Base-by-base conservation (phyloP, 73 alveolate species). In the Diophrys appendiculata region DNA sequence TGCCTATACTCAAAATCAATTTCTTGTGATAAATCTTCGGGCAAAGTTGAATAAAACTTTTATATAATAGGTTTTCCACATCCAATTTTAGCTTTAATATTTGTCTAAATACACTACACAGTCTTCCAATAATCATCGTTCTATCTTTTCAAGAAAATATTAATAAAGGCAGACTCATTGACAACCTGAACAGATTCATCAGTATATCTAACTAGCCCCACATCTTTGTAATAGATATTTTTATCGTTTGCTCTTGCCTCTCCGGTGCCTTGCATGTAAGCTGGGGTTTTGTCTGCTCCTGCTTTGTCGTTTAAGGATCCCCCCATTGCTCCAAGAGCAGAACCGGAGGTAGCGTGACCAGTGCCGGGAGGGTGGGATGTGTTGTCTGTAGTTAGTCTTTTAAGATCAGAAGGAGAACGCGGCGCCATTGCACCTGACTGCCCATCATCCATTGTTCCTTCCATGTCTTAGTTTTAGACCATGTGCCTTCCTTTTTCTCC, bases 181-280 rank as follows among this genome's bases (percentile, higher is more conserved):
- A 67, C 75, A 3, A 67, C 75, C 29, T 67, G 26, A 29, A 67
- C 75, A 18, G 54, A 26, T 29, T 67, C 88, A 26, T 75, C 81
- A 3, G 30, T 32, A 54, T 82, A 73, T 33, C 91, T 30, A 32
- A 83, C 65, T 29, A 83, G 53, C 0, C 85, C 85, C n/a, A 83
- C 86, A 52, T 83, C 91, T 52, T 83, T 83, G 69, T 75, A 83
- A 86, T 83, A 75, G 31, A 83, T 75, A 25, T 33, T 56, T 60
- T 82, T 82, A 33, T 79, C 88, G 1, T 71, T 23, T 25, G 64
- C 76, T 24, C 43, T 2, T 25, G 3, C 76, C 35, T 33, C 54
- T 18, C 43, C 43, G 23, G 54, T 14, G 54, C 55, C 54, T 28
- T 68, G 76, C 23, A 43, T 5, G 54, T 27, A 27, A 28, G 76